These are phyloP conservation scores for Aureoboletus auriporus DNA, from an alignment of 768 basidiomycete genomes.

Conservation along the genomic window DNA sequence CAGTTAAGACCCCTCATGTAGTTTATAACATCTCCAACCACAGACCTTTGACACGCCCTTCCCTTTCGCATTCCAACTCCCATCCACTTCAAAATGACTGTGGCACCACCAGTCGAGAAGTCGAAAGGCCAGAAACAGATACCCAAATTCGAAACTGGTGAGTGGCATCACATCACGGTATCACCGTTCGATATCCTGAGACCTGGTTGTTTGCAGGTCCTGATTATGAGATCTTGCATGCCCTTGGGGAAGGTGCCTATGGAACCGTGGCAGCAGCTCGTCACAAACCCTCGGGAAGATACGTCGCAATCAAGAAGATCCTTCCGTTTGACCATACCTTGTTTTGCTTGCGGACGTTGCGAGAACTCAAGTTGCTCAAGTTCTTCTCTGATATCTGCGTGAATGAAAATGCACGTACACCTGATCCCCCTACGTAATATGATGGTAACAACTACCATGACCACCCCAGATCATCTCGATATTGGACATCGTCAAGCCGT, in stretches of 20 bases:
- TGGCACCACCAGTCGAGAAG: conserved; percentile 9
- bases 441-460: conserved; percentile 4
- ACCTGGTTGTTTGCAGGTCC: conserved; percentile 42
- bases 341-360: conserved; percentile 84
- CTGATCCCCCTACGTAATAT: neutral
- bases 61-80: neutral
- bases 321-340: conserved; percentile 92
- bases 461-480: conserved; percentile 78
- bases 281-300: conserved; percentile 74
- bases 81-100: conserved; percentile 2
- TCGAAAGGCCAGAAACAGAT: conserved; percentile 57
- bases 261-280: conserved; percentile 88
- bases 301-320: conserved; percentile 95
- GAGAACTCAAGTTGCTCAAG: conserved; percentile 87
- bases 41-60: neutral
- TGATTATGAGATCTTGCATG: conserved; percentile 69
- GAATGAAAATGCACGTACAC: conserved; percentile 66
- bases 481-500: conserved; percentile 84
- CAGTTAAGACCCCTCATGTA: neutral
- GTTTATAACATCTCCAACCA: conserved; percentile 1
- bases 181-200: neutral
- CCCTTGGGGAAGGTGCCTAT: conserved; percentile 84
- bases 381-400: conserved; percentile 78
- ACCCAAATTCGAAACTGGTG: conserved; percentile 72
- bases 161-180: conserved; percentile 9